Conservation (phyloP, 768 basidiomycete genomes). For the Coprinellus aureogranulatus region DNA sequence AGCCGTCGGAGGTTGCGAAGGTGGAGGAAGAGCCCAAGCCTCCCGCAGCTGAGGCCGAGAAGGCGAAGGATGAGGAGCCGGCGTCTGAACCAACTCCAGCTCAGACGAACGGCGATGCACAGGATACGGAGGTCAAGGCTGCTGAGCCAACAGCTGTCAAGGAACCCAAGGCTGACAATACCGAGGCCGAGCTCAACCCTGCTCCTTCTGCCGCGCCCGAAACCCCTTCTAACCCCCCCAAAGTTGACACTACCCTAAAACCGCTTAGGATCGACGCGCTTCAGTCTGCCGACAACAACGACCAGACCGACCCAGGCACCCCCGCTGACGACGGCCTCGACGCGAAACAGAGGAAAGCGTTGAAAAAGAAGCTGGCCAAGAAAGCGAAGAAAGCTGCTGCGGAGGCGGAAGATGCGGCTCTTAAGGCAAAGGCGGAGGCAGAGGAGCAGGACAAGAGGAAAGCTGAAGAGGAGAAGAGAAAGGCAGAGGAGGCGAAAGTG, state of each 20-base stretch:
- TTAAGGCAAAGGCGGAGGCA: background rate
- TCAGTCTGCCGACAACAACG: background rate
- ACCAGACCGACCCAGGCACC: background rate
- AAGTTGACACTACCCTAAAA: no score
- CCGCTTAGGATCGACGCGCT: no score
- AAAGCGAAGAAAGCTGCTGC: background rate
- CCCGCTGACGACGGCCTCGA: background rate
- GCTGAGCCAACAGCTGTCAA: background rate
- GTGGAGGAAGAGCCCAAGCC: background rate
- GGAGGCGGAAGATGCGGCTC: background rate
- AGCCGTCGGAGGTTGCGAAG: background rate
- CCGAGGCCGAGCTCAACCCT: background rate
- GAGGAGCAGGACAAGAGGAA: background rate
- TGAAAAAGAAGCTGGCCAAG: background rate
- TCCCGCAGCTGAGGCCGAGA: no score
- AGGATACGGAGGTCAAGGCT: background rate
- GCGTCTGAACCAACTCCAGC: background rate
- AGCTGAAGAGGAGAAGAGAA: background rate
- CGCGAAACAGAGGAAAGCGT: background rate
- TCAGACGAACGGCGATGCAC: background rate
- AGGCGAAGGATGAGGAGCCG: constrained; percentile 1
- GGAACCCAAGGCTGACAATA: background rate
- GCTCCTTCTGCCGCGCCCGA: background rate
- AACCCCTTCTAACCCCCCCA: no score
- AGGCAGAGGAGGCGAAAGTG: background rate